Percentiles rank a stretch among this genome's conserved stretches.
Evolutionary conservation across 169 alveolate genomes (phyloP).

Genomic region (Eimeria sp.): DNA sequence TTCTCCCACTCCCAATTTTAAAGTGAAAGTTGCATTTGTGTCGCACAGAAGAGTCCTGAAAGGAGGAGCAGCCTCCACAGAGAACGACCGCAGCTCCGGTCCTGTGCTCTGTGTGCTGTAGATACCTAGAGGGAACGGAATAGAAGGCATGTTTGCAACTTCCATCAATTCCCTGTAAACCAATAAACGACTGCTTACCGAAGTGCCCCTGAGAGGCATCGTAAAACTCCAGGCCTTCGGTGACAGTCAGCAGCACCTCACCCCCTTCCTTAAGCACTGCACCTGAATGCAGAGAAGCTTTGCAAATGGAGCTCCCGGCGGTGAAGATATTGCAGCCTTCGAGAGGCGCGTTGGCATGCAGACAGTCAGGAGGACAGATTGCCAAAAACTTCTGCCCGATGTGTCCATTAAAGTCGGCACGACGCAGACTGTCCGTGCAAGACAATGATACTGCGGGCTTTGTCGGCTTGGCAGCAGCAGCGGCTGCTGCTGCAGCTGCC

Average conservation of each 20-base stretch:
- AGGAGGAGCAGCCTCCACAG: slow-evolving; percentile 89
- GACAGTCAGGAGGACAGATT: slow-evolving; percentile 92
- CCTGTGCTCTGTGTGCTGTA: slow-evolving; percentile 70
- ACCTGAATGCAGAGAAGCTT: slow-evolving; percentile 91
- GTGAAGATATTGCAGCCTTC: slow-evolving; percentile 91
- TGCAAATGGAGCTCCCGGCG: slow-evolving; percentile 93
- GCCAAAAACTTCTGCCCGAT: slow-evolving; percentile 88
- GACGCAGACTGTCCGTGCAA: slow-evolving; percentile 72
- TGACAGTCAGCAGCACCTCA: slow-evolving; percentile 53
- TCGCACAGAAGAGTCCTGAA: slow-evolving; percentile 88
- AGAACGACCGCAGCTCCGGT: slow-evolving; percentile 90
- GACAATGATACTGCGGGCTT: slow-evolving; percentile 46
- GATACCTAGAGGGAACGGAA: slow-evolving; percentile 55
- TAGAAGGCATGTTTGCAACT: neutral
- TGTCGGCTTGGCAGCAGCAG: slow-evolving; percentile 14
- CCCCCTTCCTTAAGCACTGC: slow-evolving; percentile 79
- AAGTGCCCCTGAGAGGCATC: slow-evolving; percentile 80
- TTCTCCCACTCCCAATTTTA: slow-evolving; percentile 89
- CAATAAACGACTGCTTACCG: slow-evolving; percentile 62
- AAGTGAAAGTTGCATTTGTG: slow-evolving; percentile 87
- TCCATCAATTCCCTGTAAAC: neutral
- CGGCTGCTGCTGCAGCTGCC: slow-evolving; percentile 31
- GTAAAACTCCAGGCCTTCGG: slow-evolving; percentile 46
- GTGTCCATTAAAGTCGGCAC: slow-evolving; percentile 70
- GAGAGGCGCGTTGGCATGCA: slow-evolving; percentile 84